phyloP scores from a whole-genome alignment of 2,329 filamentous ascomycete species.

The Lasiodiplodia sp. region DNA sequence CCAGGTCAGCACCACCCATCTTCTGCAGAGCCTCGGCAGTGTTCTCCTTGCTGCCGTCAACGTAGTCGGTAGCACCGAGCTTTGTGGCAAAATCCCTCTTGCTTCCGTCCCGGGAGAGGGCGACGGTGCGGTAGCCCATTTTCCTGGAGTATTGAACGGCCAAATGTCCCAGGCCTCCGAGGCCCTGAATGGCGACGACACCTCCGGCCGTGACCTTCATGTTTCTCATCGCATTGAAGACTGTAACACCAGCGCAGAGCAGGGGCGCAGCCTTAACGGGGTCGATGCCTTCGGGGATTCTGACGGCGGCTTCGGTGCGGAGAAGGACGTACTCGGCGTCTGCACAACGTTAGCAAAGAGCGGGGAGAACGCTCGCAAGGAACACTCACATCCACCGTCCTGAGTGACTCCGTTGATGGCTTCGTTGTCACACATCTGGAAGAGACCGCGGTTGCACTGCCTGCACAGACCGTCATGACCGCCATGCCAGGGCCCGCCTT shows the following conservation, averaged over 20 bases:
- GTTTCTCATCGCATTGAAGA: conserved; percentile 60
- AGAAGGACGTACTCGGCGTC: conserved; percentile 68
- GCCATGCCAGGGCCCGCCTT: conserved; percentile 66
- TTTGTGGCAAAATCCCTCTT: conserved; percentile 63
- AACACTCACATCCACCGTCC: conserved; percentile 68
- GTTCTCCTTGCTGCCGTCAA: conserved; percentile 62
- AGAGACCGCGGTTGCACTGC: conserved; percentile 67
- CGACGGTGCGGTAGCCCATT: conserved; percentile 61
- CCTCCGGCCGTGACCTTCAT: conserved; percentile 56
- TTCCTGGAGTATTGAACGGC: conserved; percentile 61
- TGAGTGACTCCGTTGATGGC: conserved; percentile 69
- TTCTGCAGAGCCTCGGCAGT: conserved; percentile 58
- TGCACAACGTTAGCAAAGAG: conserved; percentile 31
- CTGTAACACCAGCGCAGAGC: conserved; percentile 58
- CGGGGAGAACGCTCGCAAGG: neutral
- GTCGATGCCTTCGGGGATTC: conserved; percentile 56
- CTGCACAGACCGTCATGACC: conserved; percentile 69
- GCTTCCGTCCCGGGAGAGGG: conserved; percentile 55
- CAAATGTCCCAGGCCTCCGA: conserved; percentile 62
- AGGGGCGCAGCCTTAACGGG: conserved; percentile 56
- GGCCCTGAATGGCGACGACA: conserved; percentile 59
- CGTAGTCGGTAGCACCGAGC: conserved; percentile 65
- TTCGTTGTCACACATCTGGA: conserved; percentile 72
- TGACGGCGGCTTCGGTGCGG: conserved; percentile 65
- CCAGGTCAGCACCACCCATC: conserved; percentile 67